Conservation (phyloP, 1,139 yeast genomes). For the Kurtzmaniella natalensis region DNA sequence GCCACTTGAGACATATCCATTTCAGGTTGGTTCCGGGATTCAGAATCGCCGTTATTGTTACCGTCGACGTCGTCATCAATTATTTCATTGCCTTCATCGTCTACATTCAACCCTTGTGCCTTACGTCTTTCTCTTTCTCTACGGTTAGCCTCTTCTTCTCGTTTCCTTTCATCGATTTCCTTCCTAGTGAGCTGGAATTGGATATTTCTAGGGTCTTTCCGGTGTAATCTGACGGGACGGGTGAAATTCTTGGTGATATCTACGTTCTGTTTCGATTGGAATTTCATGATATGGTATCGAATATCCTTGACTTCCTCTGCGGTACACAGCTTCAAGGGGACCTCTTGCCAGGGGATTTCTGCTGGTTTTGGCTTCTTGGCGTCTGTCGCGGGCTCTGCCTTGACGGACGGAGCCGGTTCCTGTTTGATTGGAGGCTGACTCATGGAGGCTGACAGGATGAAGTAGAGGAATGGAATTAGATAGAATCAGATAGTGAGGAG, state of each 20-base stretch:
- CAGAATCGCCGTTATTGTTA: slow-evolving; percentile 1
- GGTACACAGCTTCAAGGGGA: slow-evolving; percentile 69
- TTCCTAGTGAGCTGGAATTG: slow-evolving; percentile 74
- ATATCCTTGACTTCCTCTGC: slow-evolving; percentile 68
- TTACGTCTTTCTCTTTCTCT: slow-evolving; percentile 25
- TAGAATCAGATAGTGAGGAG: not conserved
- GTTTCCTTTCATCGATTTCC: slow-evolving; percentile 55
- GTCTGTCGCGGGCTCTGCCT: slow-evolving; percentile 5
- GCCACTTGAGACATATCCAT: slow-evolving; percentile 72
- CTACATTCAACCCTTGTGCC: slow-evolving; percentile 19
- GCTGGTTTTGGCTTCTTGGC: slow-evolving; percentile 8
- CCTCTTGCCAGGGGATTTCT: slow-evolving; percentile 50
- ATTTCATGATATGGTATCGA: slow-evolving; percentile 77
- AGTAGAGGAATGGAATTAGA: not conserved
- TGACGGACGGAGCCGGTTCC: slow-evolving; percentile 13
- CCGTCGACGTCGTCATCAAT: slow-evolving; percentile 1
- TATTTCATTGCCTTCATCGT: too few relatives aligned
- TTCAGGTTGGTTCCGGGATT: slow-evolving; percentile 13
- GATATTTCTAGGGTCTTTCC: slow-evolving; percentile 88
- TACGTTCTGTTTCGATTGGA: slow-evolving; percentile 68
- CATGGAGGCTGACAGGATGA: slow-evolving; percentile 12
- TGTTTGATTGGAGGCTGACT: slow-evolving; percentile 24
- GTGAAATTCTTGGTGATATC: slow-evolving; percentile 70
- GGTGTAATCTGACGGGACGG: slow-evolving; percentile 79
- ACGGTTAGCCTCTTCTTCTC: slow-evolving; percentile 38